Percentiles rank a stretch among this genome's conserved stretches.
Evolutionary conservation across 164 flowering plant species (phyloP).

Genomic region (Litsea cubeba): DNA sequence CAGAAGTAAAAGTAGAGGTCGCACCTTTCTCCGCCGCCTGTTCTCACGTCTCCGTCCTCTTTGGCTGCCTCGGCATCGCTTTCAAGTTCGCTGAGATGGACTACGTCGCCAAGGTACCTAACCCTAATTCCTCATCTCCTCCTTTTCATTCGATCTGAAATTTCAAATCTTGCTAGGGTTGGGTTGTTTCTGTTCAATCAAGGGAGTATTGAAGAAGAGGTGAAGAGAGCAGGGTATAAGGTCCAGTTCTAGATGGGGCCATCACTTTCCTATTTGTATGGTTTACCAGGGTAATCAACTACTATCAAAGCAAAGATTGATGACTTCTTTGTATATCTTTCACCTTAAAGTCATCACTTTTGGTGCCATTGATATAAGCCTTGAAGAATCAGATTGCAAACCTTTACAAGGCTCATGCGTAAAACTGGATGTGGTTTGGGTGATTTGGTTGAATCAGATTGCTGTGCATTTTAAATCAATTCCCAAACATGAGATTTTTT

Average conservation of each 20-base stretch:
- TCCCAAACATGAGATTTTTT: too few relatives aligned
- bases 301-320: too few relatives aligned
- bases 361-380: too few relatives aligned
- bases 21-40: conserved; percentile 76
- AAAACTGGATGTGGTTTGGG: neutral
- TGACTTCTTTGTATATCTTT: too few relatives aligned
- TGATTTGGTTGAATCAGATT: neutral
- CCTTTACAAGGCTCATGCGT: too few relatives aligned
- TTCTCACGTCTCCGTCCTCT: conserved; percentile 88
- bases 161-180: neutral
- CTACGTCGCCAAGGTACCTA: conserved; percentile 79
- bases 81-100: conserved; percentile 97
- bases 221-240: too few relatives aligned
- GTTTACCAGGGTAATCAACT: too few relatives aligned
- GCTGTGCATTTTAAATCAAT: too few relatives aligned
- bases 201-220: too few relatives aligned
- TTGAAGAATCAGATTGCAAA: too few relatives aligned
- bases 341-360: too few relatives aligned
- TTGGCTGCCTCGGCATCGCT: conserved; percentile 81
- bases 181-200: too few relatives aligned
- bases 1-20: conserved; percentile 43
- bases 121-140: neutral
- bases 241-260: neutral
- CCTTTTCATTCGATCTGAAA: neutral
- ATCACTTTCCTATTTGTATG: neutral